A percentile compares a stretch with the other conserved stretches of the same genome.
Conservation (phyloP, 306 rosid species). For the Hippophae tibetana region DNA sequence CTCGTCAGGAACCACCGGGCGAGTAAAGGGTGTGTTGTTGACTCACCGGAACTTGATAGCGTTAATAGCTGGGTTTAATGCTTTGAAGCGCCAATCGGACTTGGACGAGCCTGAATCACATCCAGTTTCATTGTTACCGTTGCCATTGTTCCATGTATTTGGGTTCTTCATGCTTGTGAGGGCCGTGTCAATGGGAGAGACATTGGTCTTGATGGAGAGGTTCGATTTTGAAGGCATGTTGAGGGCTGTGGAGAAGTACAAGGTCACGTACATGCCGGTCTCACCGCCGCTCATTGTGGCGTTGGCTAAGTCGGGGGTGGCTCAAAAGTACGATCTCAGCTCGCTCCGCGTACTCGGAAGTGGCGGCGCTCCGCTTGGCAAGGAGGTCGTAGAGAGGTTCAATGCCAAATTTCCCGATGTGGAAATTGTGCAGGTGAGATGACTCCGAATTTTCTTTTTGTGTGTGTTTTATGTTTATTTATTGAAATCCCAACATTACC, state of each 20-base stretch:
- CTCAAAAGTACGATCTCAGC: constrained; percentile 45
- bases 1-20: constrained; percentile 87
- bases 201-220: constrained; percentile 58
- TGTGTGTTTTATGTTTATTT: too few relatives aligned
- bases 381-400: constrained; percentile 44
- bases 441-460: too few relatives aligned
- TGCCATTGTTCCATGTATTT: constrained; percentile 69
- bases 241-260: constrained; percentile 51
- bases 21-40: constrained; percentile 59
- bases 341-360: constrained; percentile 39
- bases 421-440: constrained; percentile 44
- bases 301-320: constrained; percentile 54
- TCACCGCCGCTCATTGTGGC: constrained; percentile 79
- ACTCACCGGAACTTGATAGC: constrained; percentile 65
- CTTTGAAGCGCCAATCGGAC: background rate
- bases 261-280: constrained; percentile 49
- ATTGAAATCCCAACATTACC: too few relatives aligned
- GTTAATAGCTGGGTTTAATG: constrained; percentile 24
- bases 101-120: constrained; percentile 5
- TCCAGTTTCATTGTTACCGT: constrained; percentile 30
- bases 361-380: constrained; percentile 82
- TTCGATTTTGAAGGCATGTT: constrained; percentile 61
- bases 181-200: constrained; percentile 41
- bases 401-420: constrained; percentile 39
- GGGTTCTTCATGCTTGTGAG: constrained; percentile 56